A percentile compares a stretch with the other conserved stretches of the same genome.
Evolutionary conservation across 768 basidiomycete species (phyloP).

Genomic region (Suillus plorans): DNA sequence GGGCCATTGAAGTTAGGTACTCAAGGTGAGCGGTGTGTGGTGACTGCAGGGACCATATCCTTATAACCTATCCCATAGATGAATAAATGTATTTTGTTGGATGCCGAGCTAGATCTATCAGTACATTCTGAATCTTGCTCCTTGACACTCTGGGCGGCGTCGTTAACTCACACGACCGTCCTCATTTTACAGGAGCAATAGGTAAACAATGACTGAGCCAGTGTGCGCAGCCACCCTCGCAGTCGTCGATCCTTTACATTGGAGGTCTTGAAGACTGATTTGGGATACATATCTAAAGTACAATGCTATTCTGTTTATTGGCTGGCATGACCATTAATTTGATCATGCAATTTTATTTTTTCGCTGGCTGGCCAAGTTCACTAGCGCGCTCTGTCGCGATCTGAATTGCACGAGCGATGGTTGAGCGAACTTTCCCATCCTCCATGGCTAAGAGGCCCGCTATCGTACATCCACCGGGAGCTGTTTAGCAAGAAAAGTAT

Average conservation of each 20-base stretch:
- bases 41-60: background rate
- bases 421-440: slow-evolving; percentile 90
- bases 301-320: background rate
- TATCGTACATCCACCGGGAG: slow-evolving; percentile 97
- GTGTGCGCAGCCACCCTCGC: slow-evolving; percentile 32
- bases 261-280: slow-evolving; percentile 37
- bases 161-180: slow-evolving; percentile 66
- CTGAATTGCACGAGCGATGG: slow-evolving; percentile 94
- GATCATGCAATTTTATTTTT: slow-evolving; percentile 36
- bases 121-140: slow-evolving; percentile 48
- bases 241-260: slow-evolving; percentile 33
- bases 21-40: slow-evolving; percentile 17
- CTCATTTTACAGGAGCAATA: slow-evolving; percentile 98
- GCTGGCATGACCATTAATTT: background rate
- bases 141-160: slow-evolving; percentile 96
- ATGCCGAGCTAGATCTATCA: background rate
- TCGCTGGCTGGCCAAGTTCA: slow-evolving; percentile 72
- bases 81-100: background rate
- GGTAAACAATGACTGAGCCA: slow-evolving; percentile 21
- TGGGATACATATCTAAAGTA: slow-evolving; percentile 24
- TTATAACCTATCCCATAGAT: background rate
- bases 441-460: slow-evolving; percentile 95
- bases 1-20: background rate
- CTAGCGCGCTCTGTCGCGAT: slow-evolving; percentile 88
- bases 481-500: slow-evolving; percentile 40